A percentile compares a stretch with the other conserved stretches of the same genome.
Evolutionary conservation across 805 yeast species (phyloP).

Genomic region (Torulaspora quercuum): DNA sequence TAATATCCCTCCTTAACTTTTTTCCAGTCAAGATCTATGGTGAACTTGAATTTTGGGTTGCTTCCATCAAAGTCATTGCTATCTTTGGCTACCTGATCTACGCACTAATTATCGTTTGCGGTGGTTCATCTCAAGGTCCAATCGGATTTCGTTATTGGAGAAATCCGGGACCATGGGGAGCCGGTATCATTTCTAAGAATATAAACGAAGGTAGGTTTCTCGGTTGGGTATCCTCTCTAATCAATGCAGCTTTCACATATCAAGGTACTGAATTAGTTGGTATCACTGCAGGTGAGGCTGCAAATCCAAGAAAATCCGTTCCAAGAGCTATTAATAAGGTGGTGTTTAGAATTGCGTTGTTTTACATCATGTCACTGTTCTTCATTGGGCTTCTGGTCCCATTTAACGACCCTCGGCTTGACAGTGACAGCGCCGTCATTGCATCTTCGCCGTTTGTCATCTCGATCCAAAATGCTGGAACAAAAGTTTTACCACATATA

Average conservation of each 20-base stretch:
- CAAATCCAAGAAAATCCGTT: constrained; percentile 63
- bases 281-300: constrained; percentile 57
- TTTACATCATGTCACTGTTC: constrained; percentile 58
- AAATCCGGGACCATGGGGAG: constrained; percentile 68
- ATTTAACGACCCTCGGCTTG: constrained; percentile 50
- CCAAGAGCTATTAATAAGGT: constrained; percentile 67
- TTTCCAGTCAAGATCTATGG: constrained; percentile 56
- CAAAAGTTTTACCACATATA: constrained; percentile 61
- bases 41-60: constrained; percentile 57
- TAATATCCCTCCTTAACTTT: constrained; percentile 44
- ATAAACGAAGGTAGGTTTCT: constrained; percentile 45
- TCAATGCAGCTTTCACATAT: constrained; percentile 56
- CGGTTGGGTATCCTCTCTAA: constrained; percentile 53
- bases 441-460: constrained; percentile 66
- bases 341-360: constrained; percentile 56
- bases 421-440: constrained; percentile 36
- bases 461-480: constrained; percentile 64
- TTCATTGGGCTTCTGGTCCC: constrained; percentile 66
- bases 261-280: constrained; percentile 61
- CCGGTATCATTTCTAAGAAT: constrained; percentile 45
- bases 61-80: constrained; percentile 51
- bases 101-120: constrained; percentile 54
- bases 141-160: constrained; percentile 63
- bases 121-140: constrained; percentile 55
- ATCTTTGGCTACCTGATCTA: constrained; percentile 53